Base-by-base conservation (phyloP, 805 yeast genomes). In the Ogataea nonfermentans region DNA sequence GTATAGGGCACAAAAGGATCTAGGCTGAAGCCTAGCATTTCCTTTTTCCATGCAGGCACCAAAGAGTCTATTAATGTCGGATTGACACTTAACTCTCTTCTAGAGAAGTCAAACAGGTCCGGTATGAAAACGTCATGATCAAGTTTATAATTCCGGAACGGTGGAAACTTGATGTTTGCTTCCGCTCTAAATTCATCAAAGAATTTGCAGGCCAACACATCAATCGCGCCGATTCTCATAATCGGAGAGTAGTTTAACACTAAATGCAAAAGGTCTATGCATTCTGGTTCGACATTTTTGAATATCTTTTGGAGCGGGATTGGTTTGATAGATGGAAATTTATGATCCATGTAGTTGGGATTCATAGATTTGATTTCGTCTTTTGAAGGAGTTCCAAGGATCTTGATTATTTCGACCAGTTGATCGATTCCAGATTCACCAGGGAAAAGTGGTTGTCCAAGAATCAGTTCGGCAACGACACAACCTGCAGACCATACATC, bases 401-500 rank as follows among this genome's bases (percentile, higher is more conserved):
- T 86, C 66, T 93, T 93, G 62, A 91, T 91, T 53, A 91, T 91
- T 64, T 91, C 99, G 13, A 91, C 98, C 55, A 91, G 75, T 65
- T 93, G 99, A 62, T 93, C 99, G 43, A 93, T 91, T 26, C 99
- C 98, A 44, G 90, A 81, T 61, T 93, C 98, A 31, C 99, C 99
- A 9, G 99, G 99, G 67, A 93, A 93, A 49, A 93, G 70, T 10
- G 99, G 99, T 61, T 89, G 97, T 12, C 99, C 98, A 41, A 93
- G 73, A 48, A 90, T 78, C 55, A 93, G 70, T 66, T 93, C 99
- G 4, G 98, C 98, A 87, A 93, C 89, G 15, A 93, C 99, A 69
- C 99, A 93, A 14, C 96, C 96, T 10, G 95, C 88, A 10, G 96
- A 86, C 99, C 99, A 93, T 33, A 93, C 79, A 62, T 93, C 99